Base-by-base conservation (phyloP, 495 filamentous ascomycete species). In the Podospora conica region DNA sequence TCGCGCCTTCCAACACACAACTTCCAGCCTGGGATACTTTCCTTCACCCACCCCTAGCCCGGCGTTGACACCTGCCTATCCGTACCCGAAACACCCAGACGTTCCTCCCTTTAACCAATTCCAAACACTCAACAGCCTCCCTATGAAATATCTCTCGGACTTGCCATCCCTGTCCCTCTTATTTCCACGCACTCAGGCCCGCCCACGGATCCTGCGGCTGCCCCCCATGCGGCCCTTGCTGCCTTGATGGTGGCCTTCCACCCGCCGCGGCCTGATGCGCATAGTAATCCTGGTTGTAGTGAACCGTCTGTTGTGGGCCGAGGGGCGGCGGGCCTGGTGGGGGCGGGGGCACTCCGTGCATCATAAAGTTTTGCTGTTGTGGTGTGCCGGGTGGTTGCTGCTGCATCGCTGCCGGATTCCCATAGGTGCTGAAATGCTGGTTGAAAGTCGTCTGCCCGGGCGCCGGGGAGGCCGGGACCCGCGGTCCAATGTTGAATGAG, bases 171-270 rank as follows among this genome's bases (percentile, higher is more conserved):
- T 8, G 15, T 3, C 40, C 15, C 22, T 21, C 63, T 80, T 75
- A 96, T 77, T 91, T 94, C 92, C 92, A 96, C 53, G 88, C 89
- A 76, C 87, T 93, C 58, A 96, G 75, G 25, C 91, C 91, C 23
- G 91, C 90, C 92, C 92, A 96, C 10, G 91, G 92, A 82, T 96
- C 90, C 58, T 74, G 78, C 60, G 48, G 24, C 11, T 79, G 75
- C 69, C 85, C 82, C 21, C 84, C 82, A 15, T 68, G 63, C 4
- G 59, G 64, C 5, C 48, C 63, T 29, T 71, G 70, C 69, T 66
- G 66, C 48, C 69, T 54, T 40, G 68, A 68, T 7, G 69, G 69
- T 2, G 70, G 68, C 28, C 70, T 48, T 24, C 61, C 61, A 11
- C 40, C 62, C 9, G 67, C 67, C 28, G 71, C 70, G 10, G 67